Conservation (phyloP, 768 basidiomycete genomes). For the Chalciporus piperatus region DNA sequence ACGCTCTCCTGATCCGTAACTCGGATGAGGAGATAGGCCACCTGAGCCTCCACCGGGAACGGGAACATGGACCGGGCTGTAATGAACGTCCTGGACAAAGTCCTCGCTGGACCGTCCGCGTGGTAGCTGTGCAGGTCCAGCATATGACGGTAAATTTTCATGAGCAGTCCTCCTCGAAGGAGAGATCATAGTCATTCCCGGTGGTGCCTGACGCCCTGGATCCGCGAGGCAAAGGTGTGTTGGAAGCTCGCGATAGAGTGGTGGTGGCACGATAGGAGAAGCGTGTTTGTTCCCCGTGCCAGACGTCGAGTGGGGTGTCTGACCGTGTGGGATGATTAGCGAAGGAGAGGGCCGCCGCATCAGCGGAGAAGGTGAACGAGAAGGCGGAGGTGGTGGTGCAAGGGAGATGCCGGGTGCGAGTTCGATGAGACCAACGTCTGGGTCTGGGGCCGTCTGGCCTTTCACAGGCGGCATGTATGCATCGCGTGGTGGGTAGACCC, state of each 20-base stretch:
- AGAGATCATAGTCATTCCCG: constrained; percentile 6
- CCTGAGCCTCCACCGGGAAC: neutral
- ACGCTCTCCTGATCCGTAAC: constrained; percentile 7
- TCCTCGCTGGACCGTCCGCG: constrained; percentile 16
- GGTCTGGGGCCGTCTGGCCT: constrained; percentile 1
- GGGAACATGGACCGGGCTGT: neutral
- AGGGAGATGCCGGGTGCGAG: constrained; percentile 13
- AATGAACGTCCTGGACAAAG: constrained; percentile 6
- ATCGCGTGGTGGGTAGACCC: constrained; percentile 14
- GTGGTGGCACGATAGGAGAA: constrained; percentile 13
- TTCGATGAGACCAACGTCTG: constrained; percentile 6
- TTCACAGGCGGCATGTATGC: constrained; percentile 8
- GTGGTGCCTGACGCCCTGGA: constrained; percentile 23
- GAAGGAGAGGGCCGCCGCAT: constrained; percentile 16
- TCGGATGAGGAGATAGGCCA: neutral
- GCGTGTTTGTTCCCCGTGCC: neutral
- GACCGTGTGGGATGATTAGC: constrained; percentile 10
- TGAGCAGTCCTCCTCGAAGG: constrained; percentile 17
- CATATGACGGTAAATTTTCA: constrained; percentile 7
- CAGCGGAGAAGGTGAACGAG: constrained; percentile 5
- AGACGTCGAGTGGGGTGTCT: neutral
- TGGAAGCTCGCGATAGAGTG: constrained; percentile 21
- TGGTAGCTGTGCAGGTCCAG: neutral
- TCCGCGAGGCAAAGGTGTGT: constrained; percentile 23
- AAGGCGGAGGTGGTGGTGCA: constrained; percentile 12